Conservation (phyloP, 2,329 filamentous ascomycete species). For the Sordariomycetes sp. region DNA sequence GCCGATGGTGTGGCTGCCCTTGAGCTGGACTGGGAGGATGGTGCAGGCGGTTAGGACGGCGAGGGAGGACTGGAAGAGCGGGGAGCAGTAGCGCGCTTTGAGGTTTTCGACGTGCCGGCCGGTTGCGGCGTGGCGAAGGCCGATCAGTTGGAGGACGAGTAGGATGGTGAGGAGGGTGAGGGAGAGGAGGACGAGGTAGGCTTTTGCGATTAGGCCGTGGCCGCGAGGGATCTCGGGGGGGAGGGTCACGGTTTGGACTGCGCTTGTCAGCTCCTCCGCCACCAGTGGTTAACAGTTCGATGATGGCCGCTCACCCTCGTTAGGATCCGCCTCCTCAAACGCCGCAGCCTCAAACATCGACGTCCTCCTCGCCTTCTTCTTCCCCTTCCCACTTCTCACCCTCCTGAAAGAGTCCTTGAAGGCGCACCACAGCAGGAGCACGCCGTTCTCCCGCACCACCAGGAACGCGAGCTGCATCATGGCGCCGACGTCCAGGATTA, state of each 20-base stretch:
- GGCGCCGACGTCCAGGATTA: conserved; percentile 9
- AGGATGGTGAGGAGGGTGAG: conserved; percentile 5
- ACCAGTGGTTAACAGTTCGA: too few relatives aligned
- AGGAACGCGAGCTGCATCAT: conserved; percentile 11
- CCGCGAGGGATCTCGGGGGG: conserved; percentile 1
- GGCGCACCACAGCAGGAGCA: conserved; percentile 4
- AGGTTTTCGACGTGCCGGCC: conserved; percentile 1
- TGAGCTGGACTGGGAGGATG: neutral
- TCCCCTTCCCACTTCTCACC: neutral
- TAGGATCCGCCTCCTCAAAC: neutral
- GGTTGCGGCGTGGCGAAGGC: conserved; percentile 5
- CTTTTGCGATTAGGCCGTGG: conserved; percentile 6
- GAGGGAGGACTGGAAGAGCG: conserved; percentile 7
- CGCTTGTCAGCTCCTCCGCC: neutral
- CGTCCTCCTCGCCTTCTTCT: neutral
- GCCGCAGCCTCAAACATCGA: neutral
- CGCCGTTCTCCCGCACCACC: conserved; percentile 6
- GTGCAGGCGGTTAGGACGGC: conserved; percentile 6
- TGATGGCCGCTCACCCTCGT: neutral
- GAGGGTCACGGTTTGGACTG: conserved; percentile 1
- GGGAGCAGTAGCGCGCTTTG: conserved; percentile 8
- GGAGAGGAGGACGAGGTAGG: conserved; percentile 7
- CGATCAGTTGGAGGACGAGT: conserved; percentile 7
- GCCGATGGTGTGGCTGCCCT: conserved; percentile 7
- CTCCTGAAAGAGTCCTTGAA: conserved; percentile 1